Evolutionary conservation across 208 protist species (phyloP).

Genomic region (Vickermania spadyakhi): DNA sequence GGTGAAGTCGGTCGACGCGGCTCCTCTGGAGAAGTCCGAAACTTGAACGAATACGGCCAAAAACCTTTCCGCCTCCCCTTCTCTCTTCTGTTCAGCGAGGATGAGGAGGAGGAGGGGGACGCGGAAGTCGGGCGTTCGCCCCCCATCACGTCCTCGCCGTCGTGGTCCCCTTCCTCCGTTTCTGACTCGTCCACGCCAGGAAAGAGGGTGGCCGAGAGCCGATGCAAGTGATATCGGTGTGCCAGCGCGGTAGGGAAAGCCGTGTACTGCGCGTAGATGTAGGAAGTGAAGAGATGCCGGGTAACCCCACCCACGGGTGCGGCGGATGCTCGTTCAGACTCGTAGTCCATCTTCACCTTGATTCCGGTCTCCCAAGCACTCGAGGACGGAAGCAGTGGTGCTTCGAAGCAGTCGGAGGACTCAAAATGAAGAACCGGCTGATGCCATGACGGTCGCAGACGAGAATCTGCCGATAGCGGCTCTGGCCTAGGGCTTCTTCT

Average conservation of each 20-base stretch:
- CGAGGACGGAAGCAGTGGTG: no score
- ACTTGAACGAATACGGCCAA: constrained; percentile 55
- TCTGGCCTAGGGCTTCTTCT: no score
- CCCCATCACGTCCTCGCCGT: background rate
- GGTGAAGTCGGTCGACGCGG: background rate
- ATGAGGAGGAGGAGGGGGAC: background rate
- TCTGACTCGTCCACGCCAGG: constrained; percentile 13
- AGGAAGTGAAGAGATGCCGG: constrained; percentile 52
- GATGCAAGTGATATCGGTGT: constrained; percentile 74
- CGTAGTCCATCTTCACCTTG: no score
- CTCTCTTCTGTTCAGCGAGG: no score
- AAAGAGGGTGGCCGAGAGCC: constrained; percentile 49
- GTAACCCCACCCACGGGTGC: constrained; percentile 6
- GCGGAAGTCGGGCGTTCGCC: background rate
- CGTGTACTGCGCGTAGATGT: constrained; percentile 35
- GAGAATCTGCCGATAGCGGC: no score
- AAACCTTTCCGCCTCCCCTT: no score
- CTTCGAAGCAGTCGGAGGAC: no score
- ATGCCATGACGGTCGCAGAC: no score
- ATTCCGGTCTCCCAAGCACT: no score
- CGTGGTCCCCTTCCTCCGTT: background rate
- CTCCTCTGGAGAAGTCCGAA: constrained; percentile 23
- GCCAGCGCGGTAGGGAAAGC: constrained; percentile 74
- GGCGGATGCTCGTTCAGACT: no score
- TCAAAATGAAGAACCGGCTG: no score